Base-by-base conservation (phyloP, 2,329 filamentous ascomycete species). In the Decorospora gaudefroyi region DNA sequence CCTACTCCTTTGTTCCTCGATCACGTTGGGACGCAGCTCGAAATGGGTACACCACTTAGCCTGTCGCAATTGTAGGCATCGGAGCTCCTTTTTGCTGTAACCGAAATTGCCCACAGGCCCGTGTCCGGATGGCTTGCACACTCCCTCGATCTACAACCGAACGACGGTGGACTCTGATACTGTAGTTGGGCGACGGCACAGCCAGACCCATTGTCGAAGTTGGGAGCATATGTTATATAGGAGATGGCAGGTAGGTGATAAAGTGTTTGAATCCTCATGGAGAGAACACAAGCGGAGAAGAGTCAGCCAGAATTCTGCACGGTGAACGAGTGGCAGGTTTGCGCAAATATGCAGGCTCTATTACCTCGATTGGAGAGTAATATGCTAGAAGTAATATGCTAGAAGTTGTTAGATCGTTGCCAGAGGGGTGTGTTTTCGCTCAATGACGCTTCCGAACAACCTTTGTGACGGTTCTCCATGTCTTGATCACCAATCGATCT, bases 71-170 rank as follows among this genome's bases (percentile, higher is more conserved):
- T n/a, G 58, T 71, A 7, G 66, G 58, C 3, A 19, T 68, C 30
- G 69, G 71, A 26, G 60, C 59, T 3, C 67, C 67, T 11, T 65
- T 76, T 4, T 1, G 73, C 71, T 5, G 42, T 65, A 4, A 42
- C 46, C 10, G 69, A 70, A 1, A 44, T 28, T 10, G 52, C 34
- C 8, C 72, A 76, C 77, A 85, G 62, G 74, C 83, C 22, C 72
- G 76, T 11, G 67, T 85, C 27, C 74, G 79, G 78, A 82, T 80
- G 2, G 76, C 80, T 2, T 83, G 81, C 1, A 81, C 79, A 1
- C 83, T n/a, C 83, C 0, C 69, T 85, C 0, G 81, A 85, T 53
- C 69, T 85, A 4, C 83, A 85, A 64, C 77, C 81, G 46, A 78
- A 80, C 30, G 81, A 84, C 54, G 81, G 82, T 23, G 80, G 79